Base-by-base conservation (phyloP, 176 grass and related monocot genomes). In the Ensete ventricosum region DNA sequence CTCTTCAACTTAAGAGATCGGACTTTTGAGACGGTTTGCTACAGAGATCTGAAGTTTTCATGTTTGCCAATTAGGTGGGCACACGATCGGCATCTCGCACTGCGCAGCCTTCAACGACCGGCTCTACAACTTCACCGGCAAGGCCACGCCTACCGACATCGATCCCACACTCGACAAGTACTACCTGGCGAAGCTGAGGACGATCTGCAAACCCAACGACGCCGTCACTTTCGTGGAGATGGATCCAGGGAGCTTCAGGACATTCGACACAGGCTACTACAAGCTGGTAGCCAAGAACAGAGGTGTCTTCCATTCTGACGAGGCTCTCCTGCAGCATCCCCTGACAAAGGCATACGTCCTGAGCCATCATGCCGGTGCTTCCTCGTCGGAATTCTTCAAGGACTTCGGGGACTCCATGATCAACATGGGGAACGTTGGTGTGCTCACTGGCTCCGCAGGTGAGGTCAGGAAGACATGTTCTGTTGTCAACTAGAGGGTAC, bases 241-340 rank as follows among this genome's bases (percentile, higher is more conserved):
- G 95, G 91, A 99, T 51, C 95, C 95, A 0, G 91, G 95, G 0
- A 99, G 88, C 81, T 89, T 87, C 91, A 85, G 9, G 62, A 91
- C 91, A 50, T 99, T 99, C 76, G 91, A 99, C 76, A 71, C 85
- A 0, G 43, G 64, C 43, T 99, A 91, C 83, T 99, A 24, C 84
- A 80, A 50, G 48, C 53, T 81, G 49, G 86, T 99, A 1, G 63
- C 77, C 59, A 87, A 89, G 81, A 80, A 82, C 10, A 77, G 91
- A 73, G 91, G 88, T 1, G 73, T 91, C 27, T 99, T 99, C 82
- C 84, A 94, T 59, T 91, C 95, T n/a, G 91, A 99, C 60, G 83
- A 82, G 69, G 88, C 84, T 1, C 91, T 99, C 0, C 82, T 99
- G 62, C 80, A 86, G 11, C 17, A 94, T 59, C 51, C 25, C 1